Base-by-base conservation (phyloP, 331 rosid genomes). In the Phaseolus coccineus region DNA sequence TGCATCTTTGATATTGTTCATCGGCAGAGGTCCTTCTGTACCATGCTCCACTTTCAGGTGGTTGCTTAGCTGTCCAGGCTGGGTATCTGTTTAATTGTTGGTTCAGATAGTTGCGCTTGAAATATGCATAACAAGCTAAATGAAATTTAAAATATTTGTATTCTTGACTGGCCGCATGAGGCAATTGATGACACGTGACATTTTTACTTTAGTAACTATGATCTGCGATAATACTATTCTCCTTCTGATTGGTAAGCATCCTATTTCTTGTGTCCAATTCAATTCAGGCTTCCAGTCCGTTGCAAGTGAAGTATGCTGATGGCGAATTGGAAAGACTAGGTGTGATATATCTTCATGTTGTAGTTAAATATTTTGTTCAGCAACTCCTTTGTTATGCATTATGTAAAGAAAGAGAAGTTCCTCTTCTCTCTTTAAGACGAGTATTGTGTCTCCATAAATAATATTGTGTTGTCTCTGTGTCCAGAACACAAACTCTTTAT, bases 261-360 rank as follows among this genome's bases (percentile, higher is more conserved):
- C 74, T 73, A 24, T 83, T 79, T 55, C 61, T 77, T 72, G 59
- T 84, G 78, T 82, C 62, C 77, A 61, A 87, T 86, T 66, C 77
- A 61, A 87, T 86, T 66, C 90, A 93, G 98, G 98, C 98, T 74
- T 87, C 97, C 78, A 93, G 96, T 82, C 98, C 98, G 3, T 90
- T 93, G 92, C 98, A 93, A 91, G 98, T 93, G 87, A 93, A 91
- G 90, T 91, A 93, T 84, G 98, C 98, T 1, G 98, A 93, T 84
- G 97, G 98, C 75, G 98, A 93, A 83, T 82, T 93, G 91, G 98
- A 93, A 87, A 91, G 97, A 82, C 78, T 93, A 85, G 98, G 98
- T 93, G 76, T 77, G 80, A 73, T 84, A 74, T 48, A 81, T 48
- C 80, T 64, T 28, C 82, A 33, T 82, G 42, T 83, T 40, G 15